These are phyloP conservation scores for Brassica rapa DNA, from an alignment of 345 rosid species.

Conservation along the genomic window DNA sequence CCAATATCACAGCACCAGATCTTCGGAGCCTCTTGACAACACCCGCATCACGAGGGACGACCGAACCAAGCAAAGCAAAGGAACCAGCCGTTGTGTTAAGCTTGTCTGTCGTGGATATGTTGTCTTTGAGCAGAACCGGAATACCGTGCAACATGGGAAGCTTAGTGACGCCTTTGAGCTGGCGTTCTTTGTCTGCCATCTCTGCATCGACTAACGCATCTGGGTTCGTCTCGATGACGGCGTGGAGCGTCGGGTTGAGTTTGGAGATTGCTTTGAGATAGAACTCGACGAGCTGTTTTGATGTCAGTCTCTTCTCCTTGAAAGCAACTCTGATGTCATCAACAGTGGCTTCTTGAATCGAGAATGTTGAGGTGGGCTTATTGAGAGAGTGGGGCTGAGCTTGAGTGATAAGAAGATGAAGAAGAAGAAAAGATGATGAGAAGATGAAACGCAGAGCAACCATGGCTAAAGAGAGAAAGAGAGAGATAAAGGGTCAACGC, in stretches of 20 bases:
- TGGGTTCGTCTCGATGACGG: constrained; percentile 72
- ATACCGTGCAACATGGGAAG: constrained; percentile 58
- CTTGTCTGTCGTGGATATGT: constrained; percentile 61
- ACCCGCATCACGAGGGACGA: constrained; percentile 65
- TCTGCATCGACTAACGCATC: constrained; percentile 61
- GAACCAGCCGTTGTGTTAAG: constrained; percentile 79
- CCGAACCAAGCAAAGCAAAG: constrained; percentile 59
- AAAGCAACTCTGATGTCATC: constrained; percentile 45
- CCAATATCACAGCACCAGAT: constrained; percentile 68
- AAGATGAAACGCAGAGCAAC: constrained; percentile 6
- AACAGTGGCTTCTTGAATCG: constrained; percentile 14
- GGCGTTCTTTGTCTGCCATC: constrained; percentile 58
- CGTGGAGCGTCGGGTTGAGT: constrained; percentile 54
- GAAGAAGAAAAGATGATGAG: constrained; percentile 3
- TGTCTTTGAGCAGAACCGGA: constrained; percentile 72
- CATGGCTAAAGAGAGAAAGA: not conserved
- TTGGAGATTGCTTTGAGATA: constrained; percentile 49
- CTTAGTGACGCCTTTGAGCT: constrained; percentile 5
- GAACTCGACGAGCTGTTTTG: constrained; percentile 58
- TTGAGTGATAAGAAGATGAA: not conserved
- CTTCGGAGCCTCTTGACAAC: constrained; percentile 58
- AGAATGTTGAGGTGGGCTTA: constrained; percentile 19
- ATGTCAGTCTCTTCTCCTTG: constrained; percentile 44
- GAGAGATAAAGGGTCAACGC: not conserved
- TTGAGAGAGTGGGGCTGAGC: not conserved